phyloP scores from a whole-genome alignment of 805 yeast genomes.

The Cyberlindnera euphorbiae region DNA sequence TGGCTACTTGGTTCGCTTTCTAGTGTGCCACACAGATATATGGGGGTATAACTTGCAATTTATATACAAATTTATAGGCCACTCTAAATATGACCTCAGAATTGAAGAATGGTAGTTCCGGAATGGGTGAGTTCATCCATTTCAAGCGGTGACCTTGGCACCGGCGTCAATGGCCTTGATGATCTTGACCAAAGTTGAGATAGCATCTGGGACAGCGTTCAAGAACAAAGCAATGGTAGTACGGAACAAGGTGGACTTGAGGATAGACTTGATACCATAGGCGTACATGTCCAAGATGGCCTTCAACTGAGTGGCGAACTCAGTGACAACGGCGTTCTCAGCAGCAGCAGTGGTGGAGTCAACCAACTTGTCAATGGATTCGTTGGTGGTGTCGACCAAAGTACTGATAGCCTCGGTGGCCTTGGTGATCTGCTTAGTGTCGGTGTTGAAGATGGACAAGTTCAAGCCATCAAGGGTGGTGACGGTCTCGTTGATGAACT shows the following conservation, averaged over 20 bases:
- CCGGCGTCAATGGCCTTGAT: not conserved
- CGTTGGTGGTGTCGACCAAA: not conserved
- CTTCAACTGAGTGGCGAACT: not conserved
- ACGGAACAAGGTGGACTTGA: conserved; percentile 1
- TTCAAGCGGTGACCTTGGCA: no score
- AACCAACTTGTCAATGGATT: conserved; percentile 1
- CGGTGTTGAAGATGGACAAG: conserved; percentile 5
- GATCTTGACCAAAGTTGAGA: not conserved
- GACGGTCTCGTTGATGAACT: not conserved
- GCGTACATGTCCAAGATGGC: not conserved
- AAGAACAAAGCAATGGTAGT: not conserved
- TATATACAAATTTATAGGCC: no score
- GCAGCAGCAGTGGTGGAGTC: not conserved
- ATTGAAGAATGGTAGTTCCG: no score
- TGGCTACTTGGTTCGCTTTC: no score
- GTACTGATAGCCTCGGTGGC: conserved; percentile 1
- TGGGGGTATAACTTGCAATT: no score
- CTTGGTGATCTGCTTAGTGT: conserved; percentile 1
- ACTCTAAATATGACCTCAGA: no score
- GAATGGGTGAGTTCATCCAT: no score
- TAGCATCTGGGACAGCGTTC: conserved; percentile 1
- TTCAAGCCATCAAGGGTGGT: not conserved
- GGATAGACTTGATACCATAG: conserved; percentile 1
- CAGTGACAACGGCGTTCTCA: not conserved
- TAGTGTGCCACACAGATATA: no score